Evolutionary conservation across 2,329 filamentous ascomycete genomes (phyloP).

Genomic region (Exophiala spinifera): DNA sequence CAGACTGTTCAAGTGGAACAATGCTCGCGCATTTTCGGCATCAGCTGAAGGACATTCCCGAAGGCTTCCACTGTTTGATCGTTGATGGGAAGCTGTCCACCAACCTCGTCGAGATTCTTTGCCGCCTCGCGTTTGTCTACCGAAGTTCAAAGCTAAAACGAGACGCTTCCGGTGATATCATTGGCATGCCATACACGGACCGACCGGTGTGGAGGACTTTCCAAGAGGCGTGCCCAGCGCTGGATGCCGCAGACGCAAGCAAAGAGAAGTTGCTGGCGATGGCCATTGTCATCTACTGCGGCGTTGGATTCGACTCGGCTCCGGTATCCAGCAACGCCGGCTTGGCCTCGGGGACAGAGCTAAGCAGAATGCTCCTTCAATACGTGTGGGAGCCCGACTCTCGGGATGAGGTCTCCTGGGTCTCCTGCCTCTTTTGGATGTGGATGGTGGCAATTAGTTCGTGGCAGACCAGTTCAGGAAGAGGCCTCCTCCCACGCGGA

Average conservation of each 20-base stretch:
- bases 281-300: slow-evolving; percentile 4
- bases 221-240: slow-evolving; percentile 6
- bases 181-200: not conserved
- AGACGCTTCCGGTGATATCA: not conserved
- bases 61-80: not conserved
- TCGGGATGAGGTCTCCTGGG: not conserved
- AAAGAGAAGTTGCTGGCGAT: slow-evolving; percentile 4
- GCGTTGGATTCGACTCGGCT: slow-evolving; percentile 6
- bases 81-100: not conserved
- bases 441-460: slow-evolving; percentile 5
- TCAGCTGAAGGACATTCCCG: slow-evolving; percentile 2
- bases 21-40: not conserved
- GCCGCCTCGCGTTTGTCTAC: slow-evolving; percentile 6
- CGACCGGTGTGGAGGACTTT: slow-evolving; percentile 7
- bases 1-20: not conserved
- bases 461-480: slow-evolving; percentile 4
- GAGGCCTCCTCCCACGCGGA: slow-evolving; percentile 1
- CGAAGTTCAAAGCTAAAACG: not conserved
- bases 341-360: not conserved
- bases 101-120: slow-evolving; percentile 7
- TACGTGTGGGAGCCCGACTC: not conserved
- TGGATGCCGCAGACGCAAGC: not conserved
- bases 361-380: not conserved
- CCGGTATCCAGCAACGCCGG: slow-evolving; percentile 7
- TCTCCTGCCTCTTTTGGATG: slow-evolving; percentile 2